A percentile compares a stretch with the other conserved stretches of the same genome.
These are phyloP conservation scores for Dactylellina drechsleri DNA, from an alignment of 2,329 filamentous ascomycete species.

Conservation along the genomic window DNA sequence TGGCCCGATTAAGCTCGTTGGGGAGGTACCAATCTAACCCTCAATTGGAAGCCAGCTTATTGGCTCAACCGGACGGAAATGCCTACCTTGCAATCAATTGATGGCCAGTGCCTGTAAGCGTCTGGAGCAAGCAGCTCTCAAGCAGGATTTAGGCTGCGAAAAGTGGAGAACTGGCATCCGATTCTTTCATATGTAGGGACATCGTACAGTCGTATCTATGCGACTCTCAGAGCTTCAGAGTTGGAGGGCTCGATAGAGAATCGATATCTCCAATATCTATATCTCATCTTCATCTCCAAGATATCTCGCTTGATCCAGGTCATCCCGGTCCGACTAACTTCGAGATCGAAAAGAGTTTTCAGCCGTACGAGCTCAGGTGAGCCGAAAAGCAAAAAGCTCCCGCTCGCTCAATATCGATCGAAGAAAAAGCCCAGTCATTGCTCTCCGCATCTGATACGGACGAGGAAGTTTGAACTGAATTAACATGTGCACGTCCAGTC, in stretches of 20 bases:
- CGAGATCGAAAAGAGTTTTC: neutral
- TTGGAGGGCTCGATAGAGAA: neutral
- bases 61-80: constrained; percentile 11
- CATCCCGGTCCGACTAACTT: neutral
- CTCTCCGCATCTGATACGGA: no score
- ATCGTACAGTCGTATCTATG: neutral
- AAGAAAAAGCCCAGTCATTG: no score
- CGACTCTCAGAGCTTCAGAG: neutral
- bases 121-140: no score
- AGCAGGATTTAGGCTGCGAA: neutral
- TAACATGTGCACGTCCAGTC: neutral
- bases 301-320: neutral
- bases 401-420: no score
- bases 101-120: no score
- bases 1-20: constrained; percentile 1
- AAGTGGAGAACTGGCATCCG: neutral
- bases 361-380: neutral
- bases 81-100: neutral
- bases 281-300: neutral
- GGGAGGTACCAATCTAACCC: neutral
- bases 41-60: constrained; percentile 13
- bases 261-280: no score
- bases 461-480: no score
- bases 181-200: neutral
- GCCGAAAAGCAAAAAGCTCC: neutral